Evolutionary conservation across 192 early-diverging fungal genomes (phyloP).

Genomic region (Mortierella alpina): DNA sequence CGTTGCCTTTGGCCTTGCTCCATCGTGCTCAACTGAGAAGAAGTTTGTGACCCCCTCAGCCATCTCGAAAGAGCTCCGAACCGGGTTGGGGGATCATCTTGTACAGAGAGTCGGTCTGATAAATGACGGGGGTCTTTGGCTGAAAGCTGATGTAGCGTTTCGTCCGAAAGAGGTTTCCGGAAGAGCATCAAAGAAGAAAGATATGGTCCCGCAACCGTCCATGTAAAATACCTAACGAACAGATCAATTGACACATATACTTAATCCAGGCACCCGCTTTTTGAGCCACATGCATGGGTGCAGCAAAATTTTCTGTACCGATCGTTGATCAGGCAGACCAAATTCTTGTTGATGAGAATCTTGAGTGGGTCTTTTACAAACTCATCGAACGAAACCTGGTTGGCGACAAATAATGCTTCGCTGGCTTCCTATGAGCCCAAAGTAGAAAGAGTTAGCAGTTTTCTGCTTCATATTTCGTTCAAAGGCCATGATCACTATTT

Average conservation of each 20-base stretch:
- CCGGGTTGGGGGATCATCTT: conserved; percentile 10
- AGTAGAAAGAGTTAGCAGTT: not conserved
- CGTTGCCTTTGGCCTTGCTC: conserved; percentile 4
- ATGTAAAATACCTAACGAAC: conserved; percentile 65
- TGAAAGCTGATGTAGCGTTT: conserved; percentile 35
- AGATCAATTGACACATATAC: not conserved
- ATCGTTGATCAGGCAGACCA: conserved; percentile 43
- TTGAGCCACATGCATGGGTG: not conserved
- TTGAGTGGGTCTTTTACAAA: conserved; percentile 36
- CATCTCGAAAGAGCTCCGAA: conserved; percentile 35
- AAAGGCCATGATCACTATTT: not conserved
- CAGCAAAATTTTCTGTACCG: not conserved
- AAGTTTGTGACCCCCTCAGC: conserved; percentile 23
- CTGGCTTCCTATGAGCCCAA: conserved; percentile 17
- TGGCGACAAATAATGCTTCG: conserved; percentile 27
- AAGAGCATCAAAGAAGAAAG: conserved; percentile 67
- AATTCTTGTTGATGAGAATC: conserved; percentile 38
- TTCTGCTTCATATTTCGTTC: not conserved
- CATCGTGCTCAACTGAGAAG: not conserved
- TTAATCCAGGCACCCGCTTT: not conserved
- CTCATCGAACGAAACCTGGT: conserved; percentile 33
- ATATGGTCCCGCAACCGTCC: conserved; percentile 69
- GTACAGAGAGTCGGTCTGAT: conserved; percentile 15
- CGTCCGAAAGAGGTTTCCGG: conserved; percentile 63
- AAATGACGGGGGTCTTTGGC: conserved; percentile 20